These are phyloP conservation scores for Garcia nutans DNA, from an alignment of 345 rosid species.

Conservation along the genomic window DNA sequence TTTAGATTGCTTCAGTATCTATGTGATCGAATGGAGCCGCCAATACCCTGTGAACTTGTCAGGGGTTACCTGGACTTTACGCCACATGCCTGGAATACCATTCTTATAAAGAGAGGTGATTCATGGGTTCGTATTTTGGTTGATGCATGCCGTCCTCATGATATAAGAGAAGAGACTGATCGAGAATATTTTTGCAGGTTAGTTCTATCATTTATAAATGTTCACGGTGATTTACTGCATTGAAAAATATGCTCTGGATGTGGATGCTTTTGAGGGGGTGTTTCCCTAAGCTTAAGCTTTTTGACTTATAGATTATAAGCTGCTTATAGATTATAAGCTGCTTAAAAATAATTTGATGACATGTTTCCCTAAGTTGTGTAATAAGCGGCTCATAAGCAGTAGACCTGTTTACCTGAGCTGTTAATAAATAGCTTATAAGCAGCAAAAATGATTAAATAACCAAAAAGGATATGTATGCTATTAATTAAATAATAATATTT, in stretches of 20 bases:
- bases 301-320: too few relatives aligned
- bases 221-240: constrained; percentile 11
- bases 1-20: constrained; percentile 55
- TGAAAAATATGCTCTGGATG: background rate
- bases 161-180: constrained; percentile 86
- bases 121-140: constrained; percentile 78
- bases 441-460: too few relatives aligned
- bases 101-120: constrained; percentile 60
- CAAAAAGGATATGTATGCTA: too few relatives aligned
- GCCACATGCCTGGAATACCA: constrained; percentile 95
- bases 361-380: too few relatives aligned
- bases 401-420: too few relatives aligned
- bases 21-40: constrained; percentile 94
- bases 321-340: too few relatives aligned
- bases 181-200: constrained; percentile 79
- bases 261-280: background rate
- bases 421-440: too few relatives aligned
- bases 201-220: constrained; percentile 16
- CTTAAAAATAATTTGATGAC: too few relatives aligned
- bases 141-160: constrained; percentile 89
- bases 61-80: constrained; percentile 92
- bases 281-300: too few relatives aligned
- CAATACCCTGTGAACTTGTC: constrained; percentile 93
- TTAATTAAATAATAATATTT: too few relatives aligned
- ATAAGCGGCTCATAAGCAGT: too few relatives aligned